Evolutionary conservation across 2,329 filamentous ascomycete genomes (phyloP).

Genomic region (Spiromastix sp.): DNA sequence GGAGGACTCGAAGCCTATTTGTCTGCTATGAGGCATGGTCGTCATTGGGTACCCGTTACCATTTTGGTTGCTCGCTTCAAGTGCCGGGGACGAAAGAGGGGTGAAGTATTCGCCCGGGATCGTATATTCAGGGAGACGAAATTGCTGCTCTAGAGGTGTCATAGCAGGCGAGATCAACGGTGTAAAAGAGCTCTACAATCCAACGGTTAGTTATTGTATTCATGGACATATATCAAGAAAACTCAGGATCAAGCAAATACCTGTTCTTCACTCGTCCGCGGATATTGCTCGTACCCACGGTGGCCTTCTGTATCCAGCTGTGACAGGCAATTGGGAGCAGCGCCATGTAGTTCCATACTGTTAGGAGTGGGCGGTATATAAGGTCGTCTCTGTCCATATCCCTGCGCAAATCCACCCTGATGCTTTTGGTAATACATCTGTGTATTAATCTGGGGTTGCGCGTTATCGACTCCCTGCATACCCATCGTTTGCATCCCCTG

Average conservation of each 20-base stretch:
- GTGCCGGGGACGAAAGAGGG: constrained; percentile 40
- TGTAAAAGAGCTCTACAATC: constrained; percentile 36
- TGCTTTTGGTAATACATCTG: constrained; percentile 16
- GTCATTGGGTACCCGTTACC: constrained; percentile 26
- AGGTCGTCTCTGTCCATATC: constrained; percentile 14
- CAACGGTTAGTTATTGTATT: background rate
- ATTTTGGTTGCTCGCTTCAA: constrained; percentile 35
- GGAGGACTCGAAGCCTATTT: constrained; percentile 32
- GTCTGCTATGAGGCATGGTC: constrained; percentile 24
- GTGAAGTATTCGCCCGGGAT: constrained; percentile 41
- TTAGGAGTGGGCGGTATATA: constrained; percentile 39
- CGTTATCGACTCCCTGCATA: constrained; percentile 6
- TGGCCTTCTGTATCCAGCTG: constrained; percentile 28
- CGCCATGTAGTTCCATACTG: constrained; percentile 38
- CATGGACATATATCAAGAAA: background rate
- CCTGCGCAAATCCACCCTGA: constrained; percentile 16
- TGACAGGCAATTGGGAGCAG: constrained; percentile 29
- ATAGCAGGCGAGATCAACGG: constrained; percentile 41
- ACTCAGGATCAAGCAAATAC: constrained; percentile 17
- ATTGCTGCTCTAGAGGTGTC: constrained; percentile 38
- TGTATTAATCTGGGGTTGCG: constrained; percentile 5
- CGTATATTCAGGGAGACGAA: constrained; percentile 37
- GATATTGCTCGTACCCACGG: constrained; percentile 35
- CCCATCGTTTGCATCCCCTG: constrained; percentile 10
- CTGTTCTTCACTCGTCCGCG: constrained; percentile 34